phyloP scores from a whole-genome alignment of 2,329 filamentous ascomycete genomes.

The Arthrobotrys megalospora region DNA sequence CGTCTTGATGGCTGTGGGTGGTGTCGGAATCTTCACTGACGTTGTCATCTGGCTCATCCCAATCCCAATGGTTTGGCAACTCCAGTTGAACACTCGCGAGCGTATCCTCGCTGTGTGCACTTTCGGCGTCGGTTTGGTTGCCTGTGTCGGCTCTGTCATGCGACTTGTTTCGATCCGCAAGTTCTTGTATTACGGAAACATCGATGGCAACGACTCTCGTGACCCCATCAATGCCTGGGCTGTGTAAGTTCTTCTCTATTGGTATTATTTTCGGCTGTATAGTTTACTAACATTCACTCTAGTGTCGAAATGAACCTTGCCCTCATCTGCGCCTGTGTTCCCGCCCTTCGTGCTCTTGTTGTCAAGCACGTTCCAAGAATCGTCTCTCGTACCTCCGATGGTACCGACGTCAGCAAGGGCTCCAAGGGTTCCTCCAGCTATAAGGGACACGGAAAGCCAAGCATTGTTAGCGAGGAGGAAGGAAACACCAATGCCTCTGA shows the following conservation, averaged over 20 bases:
- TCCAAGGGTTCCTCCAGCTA: slow-evolving; percentile 60
- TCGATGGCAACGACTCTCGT: slow-evolving; percentile 53
- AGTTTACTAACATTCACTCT: slow-evolving; percentile 35
- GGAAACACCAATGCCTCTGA: slow-evolving; percentile 52
- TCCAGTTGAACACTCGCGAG: slow-evolving; percentile 55
- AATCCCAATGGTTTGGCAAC: slow-evolving; percentile 59
- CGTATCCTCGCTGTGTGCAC: slow-evolving; percentile 55
- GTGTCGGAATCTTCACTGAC: slow-evolving; percentile 58
- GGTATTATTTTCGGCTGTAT: neutral
- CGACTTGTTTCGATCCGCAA: slow-evolving; percentile 44
- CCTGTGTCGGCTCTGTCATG: slow-evolving; percentile 53
- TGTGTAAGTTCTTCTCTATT: slow-evolving; percentile 43
- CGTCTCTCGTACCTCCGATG: slow-evolving; percentile 53
- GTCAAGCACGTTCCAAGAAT: slow-evolving; percentile 53
- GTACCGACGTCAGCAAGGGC: slow-evolving; percentile 58
- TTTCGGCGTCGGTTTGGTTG: slow-evolving; percentile 55
- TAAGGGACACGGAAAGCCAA: slow-evolving; percentile 58
- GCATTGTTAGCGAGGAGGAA: slow-evolving; percentile 57
- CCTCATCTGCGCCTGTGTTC: slow-evolving; percentile 57
- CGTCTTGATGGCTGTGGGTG: slow-evolving; percentile 56
- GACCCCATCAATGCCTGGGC: slow-evolving; percentile 59
- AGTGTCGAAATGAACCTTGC: slow-evolving; percentile 61
- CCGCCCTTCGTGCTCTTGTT: slow-evolving; percentile 55
- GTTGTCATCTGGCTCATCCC: slow-evolving; percentile 57
- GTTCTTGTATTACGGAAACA: slow-evolving; percentile 59